Percentiles rank a stretch among this genome's conserved stretches.
Evolutionary conservation across 2,329 filamentous ascomycete genomes (phyloP).

Genomic region (Epichloe sp.): DNA sequence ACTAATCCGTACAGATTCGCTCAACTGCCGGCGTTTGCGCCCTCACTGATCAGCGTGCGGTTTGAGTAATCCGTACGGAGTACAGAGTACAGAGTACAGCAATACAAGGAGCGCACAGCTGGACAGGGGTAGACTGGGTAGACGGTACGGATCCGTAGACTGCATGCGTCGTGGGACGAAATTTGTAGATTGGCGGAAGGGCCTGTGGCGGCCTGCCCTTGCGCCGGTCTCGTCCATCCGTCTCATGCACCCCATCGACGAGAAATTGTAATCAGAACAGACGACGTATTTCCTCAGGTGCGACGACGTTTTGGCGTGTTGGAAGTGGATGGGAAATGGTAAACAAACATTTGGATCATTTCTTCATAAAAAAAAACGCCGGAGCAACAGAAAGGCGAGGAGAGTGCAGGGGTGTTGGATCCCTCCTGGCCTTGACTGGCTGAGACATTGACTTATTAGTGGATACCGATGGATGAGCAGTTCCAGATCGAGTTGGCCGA

Average conservation of each 20-base stretch:
- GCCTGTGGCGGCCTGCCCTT: neutral
- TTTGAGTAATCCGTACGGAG: neutral
- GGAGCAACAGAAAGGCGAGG: neutral
- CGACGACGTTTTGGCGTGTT: neutral
- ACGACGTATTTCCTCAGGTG: no score
- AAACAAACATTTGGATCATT: neutral
- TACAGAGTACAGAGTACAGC: neutral
- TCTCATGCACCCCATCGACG: neutral
- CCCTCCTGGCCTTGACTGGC: slow-evolving; percentile 1
- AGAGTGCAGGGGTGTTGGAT: neutral
- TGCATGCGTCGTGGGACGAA: neutral
- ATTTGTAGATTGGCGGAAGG: neutral
- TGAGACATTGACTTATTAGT: slow-evolving; percentile 19
- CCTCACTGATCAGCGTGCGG: neutral
- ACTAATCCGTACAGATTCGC: neutral
- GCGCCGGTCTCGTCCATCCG: neutral
- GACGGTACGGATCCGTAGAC: neutral
- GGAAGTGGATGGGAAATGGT: neutral
- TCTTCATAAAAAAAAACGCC: neutral
- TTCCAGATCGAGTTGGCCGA: no score
- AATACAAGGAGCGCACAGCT: slow-evolving; percentile 1
- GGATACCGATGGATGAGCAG: neutral
- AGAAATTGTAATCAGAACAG: neutral
- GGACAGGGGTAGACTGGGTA: slow-evolving; percentile 1
- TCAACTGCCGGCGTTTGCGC: neutral